Conservation (phyloP, 805 yeast genomes). For the Candida oleophila region DNA sequence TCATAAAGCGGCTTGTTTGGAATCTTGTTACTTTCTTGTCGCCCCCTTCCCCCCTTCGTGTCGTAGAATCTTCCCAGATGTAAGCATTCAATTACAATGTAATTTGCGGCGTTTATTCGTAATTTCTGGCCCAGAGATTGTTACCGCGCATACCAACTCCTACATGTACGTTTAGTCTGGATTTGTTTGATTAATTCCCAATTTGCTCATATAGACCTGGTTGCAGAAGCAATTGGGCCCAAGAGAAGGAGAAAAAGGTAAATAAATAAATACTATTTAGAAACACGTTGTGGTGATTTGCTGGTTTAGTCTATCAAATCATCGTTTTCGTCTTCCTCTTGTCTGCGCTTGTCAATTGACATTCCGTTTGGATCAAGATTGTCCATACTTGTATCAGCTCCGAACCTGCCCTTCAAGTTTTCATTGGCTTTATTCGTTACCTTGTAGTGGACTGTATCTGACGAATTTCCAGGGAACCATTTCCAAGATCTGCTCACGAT, state of each 20-base stretch:
- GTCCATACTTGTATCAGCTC: not conserved
- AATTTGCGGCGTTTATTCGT: no score
- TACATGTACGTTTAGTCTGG: not conserved
- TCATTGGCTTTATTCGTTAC: not conserved
- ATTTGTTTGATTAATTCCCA: not conserved
- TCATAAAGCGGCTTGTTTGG: no score
- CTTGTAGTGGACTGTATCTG: not conserved
- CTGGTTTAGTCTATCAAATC: constrained; percentile 1
- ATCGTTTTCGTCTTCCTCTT: not conserved
- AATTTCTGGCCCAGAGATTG: no score
- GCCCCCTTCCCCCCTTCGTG: no score
- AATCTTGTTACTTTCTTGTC: no score
- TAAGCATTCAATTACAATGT: no score
- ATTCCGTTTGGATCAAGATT: not conserved
- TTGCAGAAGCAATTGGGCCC: no score
- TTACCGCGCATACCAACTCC: no score
- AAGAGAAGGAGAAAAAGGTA: no score
- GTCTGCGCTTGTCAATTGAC: not conserved
- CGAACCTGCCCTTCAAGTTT: not conserved
- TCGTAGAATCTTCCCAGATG: no score
- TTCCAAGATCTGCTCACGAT: constrained; percentile 12
- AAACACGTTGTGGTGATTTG: no score
- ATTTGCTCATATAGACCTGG: not conserved
- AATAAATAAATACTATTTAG: no score
- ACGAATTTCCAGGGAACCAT: constrained; percentile 7